These are phyloP conservation scores for Clarireedia homoeocarpa DNA, from an alignment of 2,329 filamentous ascomycete genomes.

Conservation along the genomic window DNA sequence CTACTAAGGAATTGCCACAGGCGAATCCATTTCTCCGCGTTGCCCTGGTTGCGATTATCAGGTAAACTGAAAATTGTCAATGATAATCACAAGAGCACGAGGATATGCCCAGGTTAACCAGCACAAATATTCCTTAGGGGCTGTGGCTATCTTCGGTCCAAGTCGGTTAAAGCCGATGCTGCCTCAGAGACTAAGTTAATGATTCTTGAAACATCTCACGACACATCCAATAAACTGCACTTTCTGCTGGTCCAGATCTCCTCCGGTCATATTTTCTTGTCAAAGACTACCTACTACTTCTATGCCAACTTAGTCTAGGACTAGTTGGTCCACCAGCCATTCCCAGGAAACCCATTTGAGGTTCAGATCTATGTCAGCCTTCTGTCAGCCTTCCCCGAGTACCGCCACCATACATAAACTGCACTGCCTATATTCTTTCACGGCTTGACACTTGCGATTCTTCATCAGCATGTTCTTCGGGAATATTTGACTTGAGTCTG, in stretches of 20 bases:
- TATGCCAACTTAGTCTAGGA: background rate
- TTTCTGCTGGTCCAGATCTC: background rate
- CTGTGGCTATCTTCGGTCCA: background rate
- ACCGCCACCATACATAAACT: background rate
- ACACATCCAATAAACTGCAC: background rate
- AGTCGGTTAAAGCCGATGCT: background rate
- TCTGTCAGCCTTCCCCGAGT: constrained; percentile 13
- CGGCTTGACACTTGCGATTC: background rate
- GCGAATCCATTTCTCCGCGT: too few species aligned
- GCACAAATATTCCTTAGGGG: too few species aligned
- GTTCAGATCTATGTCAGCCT: constrained; percentile 6
- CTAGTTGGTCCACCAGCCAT: background rate
- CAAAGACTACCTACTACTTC: background rate
- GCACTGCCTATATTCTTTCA: background rate
- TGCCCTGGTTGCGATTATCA: too few species aligned
- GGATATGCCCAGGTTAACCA: too few species aligned
- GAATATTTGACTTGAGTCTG: background rate
- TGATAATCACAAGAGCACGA: too few species aligned
- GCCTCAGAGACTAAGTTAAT: background rate
- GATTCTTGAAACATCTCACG: background rate
- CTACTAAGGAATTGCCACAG: too few species aligned
- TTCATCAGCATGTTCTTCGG: background rate
- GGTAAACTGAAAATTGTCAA: too few species aligned
- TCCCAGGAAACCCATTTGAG: background rate
- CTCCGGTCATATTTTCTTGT: background rate